These are phyloP conservation scores for Colletotrichum sp. DNA, from an alignment of 2,329 filamentous ascomycete species.

Conservation along the genomic window DNA sequence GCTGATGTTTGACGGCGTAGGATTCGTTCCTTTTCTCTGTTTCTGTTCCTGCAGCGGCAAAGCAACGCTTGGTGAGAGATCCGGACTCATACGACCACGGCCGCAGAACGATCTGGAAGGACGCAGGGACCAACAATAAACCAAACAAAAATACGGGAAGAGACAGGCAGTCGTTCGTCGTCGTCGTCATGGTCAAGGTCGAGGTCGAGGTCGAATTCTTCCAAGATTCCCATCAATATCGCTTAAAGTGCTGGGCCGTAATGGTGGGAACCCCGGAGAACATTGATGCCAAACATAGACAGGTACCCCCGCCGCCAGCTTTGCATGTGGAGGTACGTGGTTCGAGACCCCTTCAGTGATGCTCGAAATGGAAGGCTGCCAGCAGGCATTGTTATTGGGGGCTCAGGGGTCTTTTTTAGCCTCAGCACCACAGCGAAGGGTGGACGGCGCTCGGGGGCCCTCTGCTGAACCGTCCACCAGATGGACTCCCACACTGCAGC, in stretches of 20 bases:
- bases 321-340: slow-evolving; percentile 16
- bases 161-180: background rate
- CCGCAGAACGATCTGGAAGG: background rate
- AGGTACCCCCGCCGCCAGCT: slow-evolving; percentile 2
- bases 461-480: slow-evolving; percentile 5
- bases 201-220: background rate
- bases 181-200: background rate
- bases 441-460: slow-evolving; percentile 1
- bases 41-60: slow-evolving; percentile 2
- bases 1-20: background rate
- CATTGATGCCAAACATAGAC: slow-evolving; percentile 16
- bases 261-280: background rate
- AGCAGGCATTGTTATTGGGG: slow-evolving; percentile 15
- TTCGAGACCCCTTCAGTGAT: background rate
- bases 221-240: slow-evolving; percentile 9
- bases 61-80: background rate
- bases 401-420: background rate
- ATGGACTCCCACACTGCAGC: background rate
- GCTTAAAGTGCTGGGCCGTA: slow-evolving; percentile 12
- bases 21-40: background rate
- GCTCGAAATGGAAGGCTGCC: slow-evolving; percentile 5
- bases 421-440: background rate
- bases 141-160: background rate
- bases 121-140: background rate
- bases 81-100: background rate